A percentile compares a stretch with the other conserved stretches of the same genome.
These are phyloP conservation scores for Candida insectalens DNA, from an alignment of 805 yeast genomes.

Conservation along the genomic window DNA sequence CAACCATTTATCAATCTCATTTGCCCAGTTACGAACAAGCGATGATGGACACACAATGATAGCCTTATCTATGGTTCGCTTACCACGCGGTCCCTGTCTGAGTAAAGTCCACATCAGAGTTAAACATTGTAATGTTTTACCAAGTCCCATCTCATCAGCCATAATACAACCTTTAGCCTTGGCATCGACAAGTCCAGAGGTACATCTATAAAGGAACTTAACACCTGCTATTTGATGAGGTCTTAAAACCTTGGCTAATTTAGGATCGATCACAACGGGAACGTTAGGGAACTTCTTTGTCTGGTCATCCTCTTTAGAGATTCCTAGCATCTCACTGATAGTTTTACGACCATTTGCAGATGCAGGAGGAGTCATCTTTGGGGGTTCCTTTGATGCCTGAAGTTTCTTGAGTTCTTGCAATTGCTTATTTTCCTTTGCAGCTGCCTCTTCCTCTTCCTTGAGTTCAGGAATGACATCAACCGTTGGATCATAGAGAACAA, in stretches of 20 bases:
- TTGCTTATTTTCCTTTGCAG: slow-evolving; percentile 2
- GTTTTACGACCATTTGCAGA: slow-evolving; percentile 38
- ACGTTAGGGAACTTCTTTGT: slow-evolving; percentile 63
- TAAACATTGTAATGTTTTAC: slow-evolving; percentile 93
- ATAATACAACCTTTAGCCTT: slow-evolving; percentile 91
- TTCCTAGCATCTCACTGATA: slow-evolving; percentile 73
- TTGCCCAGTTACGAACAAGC: slow-evolving; percentile 93
- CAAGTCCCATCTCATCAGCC: slow-evolving; percentile 99
- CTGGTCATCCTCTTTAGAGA: slow-evolving; percentile 39
- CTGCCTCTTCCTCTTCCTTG: slow-evolving; percentile 21
- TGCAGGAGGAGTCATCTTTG: not conserved
- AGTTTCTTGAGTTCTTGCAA: slow-evolving; percentile 3
- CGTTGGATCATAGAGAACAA: slow-evolving; percentile 91
- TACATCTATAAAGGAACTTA: slow-evolving; percentile 80
- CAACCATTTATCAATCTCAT: slow-evolving; percentile 89
- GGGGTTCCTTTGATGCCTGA: slow-evolving; percentile 14
- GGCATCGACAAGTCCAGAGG: slow-evolving; percentile 75
- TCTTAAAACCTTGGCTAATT: slow-evolving; percentile 68
- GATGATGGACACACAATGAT: slow-evolving; percentile 94
- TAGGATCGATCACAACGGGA: slow-evolving; percentile 94
- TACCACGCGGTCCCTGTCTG: slow-evolving; percentile 80
- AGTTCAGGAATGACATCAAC: slow-evolving; percentile 46
- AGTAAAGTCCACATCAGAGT: slow-evolving; percentile 88
- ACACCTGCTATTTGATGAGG: slow-evolving; percentile 98
- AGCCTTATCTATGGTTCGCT: slow-evolving; percentile 76